Conservation (phyloP, 371 early-diverging fungal species). For the Actinomortierella wolfii region DNA sequence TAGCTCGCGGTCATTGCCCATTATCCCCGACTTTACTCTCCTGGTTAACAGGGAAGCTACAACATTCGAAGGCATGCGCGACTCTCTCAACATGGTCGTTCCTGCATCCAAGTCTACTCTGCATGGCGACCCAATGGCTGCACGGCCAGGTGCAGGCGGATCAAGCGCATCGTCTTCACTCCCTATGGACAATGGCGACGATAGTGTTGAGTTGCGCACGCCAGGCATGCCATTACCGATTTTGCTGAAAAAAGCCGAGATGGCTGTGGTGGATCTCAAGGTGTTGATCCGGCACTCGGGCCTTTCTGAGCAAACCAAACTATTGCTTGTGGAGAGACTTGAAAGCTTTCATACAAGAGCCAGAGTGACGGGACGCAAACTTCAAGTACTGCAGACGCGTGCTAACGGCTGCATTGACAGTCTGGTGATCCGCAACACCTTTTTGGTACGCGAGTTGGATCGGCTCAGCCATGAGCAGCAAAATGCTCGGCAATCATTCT, state of each 20-base stretch:
- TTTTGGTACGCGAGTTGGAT: constrained; percentile 24
- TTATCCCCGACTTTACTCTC: constrained; percentile 24
- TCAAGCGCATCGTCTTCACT: not conserved
- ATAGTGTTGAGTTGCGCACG: not conserved
- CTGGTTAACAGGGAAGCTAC: constrained; percentile 25
- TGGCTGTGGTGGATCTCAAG: constrained; percentile 35
- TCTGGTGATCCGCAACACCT: constrained; percentile 29
- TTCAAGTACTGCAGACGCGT: constrained; percentile 28
- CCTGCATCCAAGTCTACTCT: not conserved
- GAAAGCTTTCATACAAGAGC: constrained; percentile 22
- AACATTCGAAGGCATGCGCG: constrained; percentile 11
- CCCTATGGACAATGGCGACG: not conserved
- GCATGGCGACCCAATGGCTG: not conserved
- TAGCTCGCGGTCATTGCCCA: not conserved
- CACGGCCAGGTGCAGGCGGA: not conserved
- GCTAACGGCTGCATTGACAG: constrained; percentile 33
- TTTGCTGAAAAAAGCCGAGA: constrained; percentile 22
- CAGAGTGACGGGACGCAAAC: constrained; percentile 14
- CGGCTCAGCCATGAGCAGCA: constrained; percentile 15
- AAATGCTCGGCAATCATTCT: too few species aligned
- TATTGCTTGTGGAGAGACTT: constrained; percentile 14
- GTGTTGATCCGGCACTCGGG: constrained; percentile 23
- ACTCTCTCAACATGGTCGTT: constrained; percentile 15
- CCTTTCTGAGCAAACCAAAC: constrained; percentile 5
- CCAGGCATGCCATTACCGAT: constrained; percentile 15